A percentile compares a stretch with the other conserved stretches of the same genome.
Evolutionary conservation across 495 filamentous ascomycete species (phyloP).

Genomic region (Penicillium canariense): DNA sequence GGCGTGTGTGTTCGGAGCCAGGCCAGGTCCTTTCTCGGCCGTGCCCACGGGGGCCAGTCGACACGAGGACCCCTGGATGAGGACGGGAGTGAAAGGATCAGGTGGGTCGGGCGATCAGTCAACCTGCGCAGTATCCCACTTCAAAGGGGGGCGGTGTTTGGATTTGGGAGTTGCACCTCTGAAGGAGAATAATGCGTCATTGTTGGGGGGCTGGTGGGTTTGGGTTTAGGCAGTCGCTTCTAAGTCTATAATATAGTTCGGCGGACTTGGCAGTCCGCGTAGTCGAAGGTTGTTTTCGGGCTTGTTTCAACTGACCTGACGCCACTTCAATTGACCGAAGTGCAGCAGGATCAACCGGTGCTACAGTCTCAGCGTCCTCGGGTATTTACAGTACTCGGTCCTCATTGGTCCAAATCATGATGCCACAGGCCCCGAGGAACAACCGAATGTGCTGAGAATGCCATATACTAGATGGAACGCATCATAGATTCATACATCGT

Average conservation of each 20-base stretch:
- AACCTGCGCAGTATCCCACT: no score
- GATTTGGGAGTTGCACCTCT: not conserved
- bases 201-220: no score
- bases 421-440: not conserved
- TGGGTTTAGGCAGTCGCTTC: not conserved
- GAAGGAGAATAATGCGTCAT: not conserved
- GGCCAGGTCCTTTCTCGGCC: not conserved
- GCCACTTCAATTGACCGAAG: not conserved
- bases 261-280: not conserved
- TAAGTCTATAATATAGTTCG: not conserved
- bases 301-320: not conserved
- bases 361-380: no score
- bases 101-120: conserved; percentile 25
- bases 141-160: not conserved
- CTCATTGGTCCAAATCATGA: not conserved
- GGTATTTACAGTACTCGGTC: not conserved
- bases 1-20: not conserved
- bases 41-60: no score
- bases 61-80: conserved; percentile 14
- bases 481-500: no score
- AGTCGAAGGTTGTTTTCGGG: not conserved
- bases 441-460: no score
- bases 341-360: not conserved
- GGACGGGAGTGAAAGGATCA: not conserved
- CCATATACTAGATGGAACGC: no score